These are phyloP conservation scores for Puccinellia tenuiflora DNA, from an alignment of 176 grass and related monocot genomes.

Conservation along the genomic window DNA sequence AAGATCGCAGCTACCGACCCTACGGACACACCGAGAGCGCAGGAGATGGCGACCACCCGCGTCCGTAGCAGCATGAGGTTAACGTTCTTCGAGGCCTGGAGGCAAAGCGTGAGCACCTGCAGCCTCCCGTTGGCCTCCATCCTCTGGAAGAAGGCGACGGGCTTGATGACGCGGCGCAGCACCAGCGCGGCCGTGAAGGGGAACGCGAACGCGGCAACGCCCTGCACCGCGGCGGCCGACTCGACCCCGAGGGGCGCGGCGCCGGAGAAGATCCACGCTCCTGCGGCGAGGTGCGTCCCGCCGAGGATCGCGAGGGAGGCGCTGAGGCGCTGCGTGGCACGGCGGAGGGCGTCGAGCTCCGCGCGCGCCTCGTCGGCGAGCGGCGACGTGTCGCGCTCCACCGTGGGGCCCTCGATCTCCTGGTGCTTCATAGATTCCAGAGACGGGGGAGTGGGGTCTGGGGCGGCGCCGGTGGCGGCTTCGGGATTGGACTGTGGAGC, in stretches of 20 bases:
- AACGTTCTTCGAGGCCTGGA: conserved; percentile 70
- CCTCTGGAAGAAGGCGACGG: conserved; percentile 89
- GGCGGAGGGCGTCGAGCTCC: conserved; percentile 57
- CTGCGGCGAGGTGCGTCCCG: conserved; percentile 57
- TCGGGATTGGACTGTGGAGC: neutral
- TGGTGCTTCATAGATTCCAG: conserved; percentile 57
- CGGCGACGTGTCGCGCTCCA: conserved; percentile 73
- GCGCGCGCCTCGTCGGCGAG: conserved; percentile 77
- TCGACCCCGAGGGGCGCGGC: conserved; percentile 47
- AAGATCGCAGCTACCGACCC: conserved; percentile 47
- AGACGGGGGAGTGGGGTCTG: neutral
- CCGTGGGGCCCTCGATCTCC: conserved; percentile 92
- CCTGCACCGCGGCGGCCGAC: conserved; percentile 40
- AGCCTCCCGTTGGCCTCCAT: conserved; percentile 85
- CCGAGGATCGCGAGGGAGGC: conserved; percentile 56
- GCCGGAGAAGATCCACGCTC: conserved; percentile 56
- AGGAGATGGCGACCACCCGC: conserved; percentile 53
- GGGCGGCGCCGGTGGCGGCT: neutral
- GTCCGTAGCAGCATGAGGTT: conserved; percentile 74
- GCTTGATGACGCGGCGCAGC: conserved; percentile 71
- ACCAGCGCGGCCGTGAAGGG: conserved; percentile 69
- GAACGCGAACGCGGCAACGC: conserved; percentile 70
- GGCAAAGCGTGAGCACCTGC: conserved; percentile 75
- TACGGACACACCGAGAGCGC: conserved; percentile 60
- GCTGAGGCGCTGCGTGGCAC: conserved; percentile 61